These are phyloP conservation scores for Quercus alba DNA, from an alignment of 306 rosid species.

Conservation along the genomic window DNA sequence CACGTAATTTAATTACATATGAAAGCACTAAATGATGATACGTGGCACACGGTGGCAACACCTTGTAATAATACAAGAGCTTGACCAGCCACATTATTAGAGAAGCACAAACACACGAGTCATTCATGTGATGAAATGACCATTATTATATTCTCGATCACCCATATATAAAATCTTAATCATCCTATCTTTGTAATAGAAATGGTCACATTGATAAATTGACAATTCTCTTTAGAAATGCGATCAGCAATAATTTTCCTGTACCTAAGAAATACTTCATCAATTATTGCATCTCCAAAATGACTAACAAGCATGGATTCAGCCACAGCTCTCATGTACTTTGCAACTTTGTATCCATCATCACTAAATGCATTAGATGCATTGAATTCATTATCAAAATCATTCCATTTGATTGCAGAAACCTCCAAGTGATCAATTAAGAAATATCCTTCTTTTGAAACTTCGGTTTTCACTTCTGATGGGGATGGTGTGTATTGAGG, in stretches of 20 bases:
- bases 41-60: too few species aligned
- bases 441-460: slow-evolving; percentile 49
- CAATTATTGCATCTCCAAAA: slow-evolving; percentile 47
- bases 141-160: too few species aligned
- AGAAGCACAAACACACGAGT: too few species aligned
- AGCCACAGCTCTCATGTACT: slow-evolving; percentile 47
- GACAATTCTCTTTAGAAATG: slow-evolving; percentile 39
- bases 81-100: too few species aligned
- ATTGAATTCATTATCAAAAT: slow-evolving; percentile 2
- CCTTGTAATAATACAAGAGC: too few species aligned
- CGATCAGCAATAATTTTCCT: slow-evolving; percentile 20
- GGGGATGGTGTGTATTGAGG: slow-evolving; percentile 53
- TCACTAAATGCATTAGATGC: not conserved
- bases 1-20: too few species aligned
- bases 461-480: slow-evolving; percentile 40
- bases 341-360: slow-evolving; percentile 32
- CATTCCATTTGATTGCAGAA: slow-evolving; percentile 36
- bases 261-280: slow-evolving; percentile 31
- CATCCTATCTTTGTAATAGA: slow-evolving; percentile 7
- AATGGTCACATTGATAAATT: slow-evolving; percentile 21
- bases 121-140: too few species aligned
- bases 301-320: slow-evolving; percentile 43
- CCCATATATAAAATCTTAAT: not conserved
- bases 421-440: slow-evolving; percentile 18
- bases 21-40: too few species aligned